These are phyloP conservation scores for Cymbopogon citratus DNA, from an alignment of 176 grass and related monocot species.

Conservation along the genomic window DNA sequence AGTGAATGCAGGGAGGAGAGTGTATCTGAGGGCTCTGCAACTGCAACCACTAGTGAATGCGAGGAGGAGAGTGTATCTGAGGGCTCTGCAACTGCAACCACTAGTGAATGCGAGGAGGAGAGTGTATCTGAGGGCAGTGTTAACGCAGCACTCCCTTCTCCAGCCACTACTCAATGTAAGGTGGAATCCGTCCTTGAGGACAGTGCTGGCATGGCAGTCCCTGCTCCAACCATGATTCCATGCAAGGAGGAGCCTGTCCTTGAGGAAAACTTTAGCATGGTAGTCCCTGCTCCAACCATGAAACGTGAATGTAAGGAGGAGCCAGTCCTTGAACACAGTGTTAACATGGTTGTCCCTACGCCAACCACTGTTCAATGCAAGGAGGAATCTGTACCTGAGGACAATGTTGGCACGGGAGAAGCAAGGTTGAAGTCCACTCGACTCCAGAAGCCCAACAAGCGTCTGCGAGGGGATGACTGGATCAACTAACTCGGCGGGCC, in stretches of 20 bases:
- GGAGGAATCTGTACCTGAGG: neutral
- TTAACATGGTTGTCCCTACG: neutral
- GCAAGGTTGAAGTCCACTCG: neutral
- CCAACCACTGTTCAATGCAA: neutral
- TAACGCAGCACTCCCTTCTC: neutral
- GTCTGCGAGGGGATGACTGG: constrained; percentile 18
- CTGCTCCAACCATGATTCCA: neutral
- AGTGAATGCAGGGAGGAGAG: neutral
- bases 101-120: neutral
- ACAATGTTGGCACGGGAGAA: neutral
- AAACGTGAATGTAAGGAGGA: neutral
- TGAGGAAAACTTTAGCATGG: neutral
- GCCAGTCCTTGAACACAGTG: neutral
- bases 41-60: no score
- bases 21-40: no score
- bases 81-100: no score
- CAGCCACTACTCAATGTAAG: neutral
- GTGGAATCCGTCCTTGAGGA: neutral
- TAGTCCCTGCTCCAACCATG: neutral
- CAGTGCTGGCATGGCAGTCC: neutral
- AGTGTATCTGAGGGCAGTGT: neutral
- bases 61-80: neutral
- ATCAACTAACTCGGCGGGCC: neutral
- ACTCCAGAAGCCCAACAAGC: constrained; percentile 5
- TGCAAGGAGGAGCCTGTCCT: neutral